phyloP scores from a whole-genome alignment of 768 basidiomycete genomes.

The Leccinum subgranulosum region DNA sequence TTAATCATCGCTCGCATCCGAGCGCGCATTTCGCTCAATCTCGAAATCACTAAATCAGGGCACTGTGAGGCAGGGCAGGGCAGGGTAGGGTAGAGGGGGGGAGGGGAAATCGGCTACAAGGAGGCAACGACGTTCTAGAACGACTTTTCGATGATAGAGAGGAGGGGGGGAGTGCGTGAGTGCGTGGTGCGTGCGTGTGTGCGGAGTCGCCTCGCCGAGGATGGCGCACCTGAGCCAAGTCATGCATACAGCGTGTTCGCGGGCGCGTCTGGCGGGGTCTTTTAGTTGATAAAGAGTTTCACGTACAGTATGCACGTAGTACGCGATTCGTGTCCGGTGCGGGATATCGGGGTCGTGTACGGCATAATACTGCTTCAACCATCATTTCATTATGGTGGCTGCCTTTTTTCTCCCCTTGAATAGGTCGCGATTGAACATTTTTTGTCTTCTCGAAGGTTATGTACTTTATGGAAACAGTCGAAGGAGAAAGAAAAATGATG shows the following conservation, averaged over 20 bases:
- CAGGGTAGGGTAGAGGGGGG: background rate
- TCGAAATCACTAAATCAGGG: background rate
- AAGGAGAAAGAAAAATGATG: background rate
- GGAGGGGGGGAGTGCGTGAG: background rate
- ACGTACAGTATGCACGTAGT: background rate
- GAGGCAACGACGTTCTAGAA: background rate
- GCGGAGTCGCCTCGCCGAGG: background rate
- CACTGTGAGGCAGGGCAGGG: background rate
- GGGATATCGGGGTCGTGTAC: background rate
- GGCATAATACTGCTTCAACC: background rate
- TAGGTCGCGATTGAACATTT: background rate
- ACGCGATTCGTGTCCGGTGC: background rate
- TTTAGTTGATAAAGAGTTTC: background rate
- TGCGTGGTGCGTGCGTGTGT: background rate
- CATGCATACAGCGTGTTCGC: background rate
- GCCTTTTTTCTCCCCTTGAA: background rate
- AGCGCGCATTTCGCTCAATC: background rate
- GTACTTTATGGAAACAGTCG: background rate
- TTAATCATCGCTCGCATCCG: background rate
- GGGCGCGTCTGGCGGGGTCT: background rate
- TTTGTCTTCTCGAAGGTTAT: background rate
- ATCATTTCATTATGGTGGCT: background rate
- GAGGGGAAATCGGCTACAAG: background rate
- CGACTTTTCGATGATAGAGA: background rate
- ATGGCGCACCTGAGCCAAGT: background rate